Base-by-base conservation (phyloP, 306 rosid genomes). In the Boehmeria nivea region DNA sequence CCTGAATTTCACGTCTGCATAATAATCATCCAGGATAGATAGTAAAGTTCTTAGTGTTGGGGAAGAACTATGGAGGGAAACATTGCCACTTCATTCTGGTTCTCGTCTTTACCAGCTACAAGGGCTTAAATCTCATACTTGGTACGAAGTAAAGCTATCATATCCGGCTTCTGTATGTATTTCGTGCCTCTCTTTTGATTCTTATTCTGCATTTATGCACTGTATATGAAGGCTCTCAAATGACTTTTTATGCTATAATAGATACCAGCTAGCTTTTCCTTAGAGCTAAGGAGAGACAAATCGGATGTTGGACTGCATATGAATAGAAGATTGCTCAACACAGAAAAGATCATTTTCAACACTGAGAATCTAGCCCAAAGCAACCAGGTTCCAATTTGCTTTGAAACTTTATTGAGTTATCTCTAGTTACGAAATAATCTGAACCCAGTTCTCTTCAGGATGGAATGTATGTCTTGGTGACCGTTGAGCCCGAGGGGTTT, bases 141-240 rank as follows among this genome's bases (percentile, higher is more conserved):
- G 87, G 95, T 91, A 87, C 55, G 98, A 91, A 87, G 98, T 84
- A 86, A 86, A 86, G 94, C 87, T 91, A 82, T 91, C 96, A 53
- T 84, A 84, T 66, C 98, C 99, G n/a, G 89, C 96, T 68, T 80
- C 95, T 62, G 98, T 91, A 87, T 74, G 94, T 80, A 65, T 69
- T 63, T 59, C 59, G 22, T 19, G 68, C 68, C 68, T 69, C 73
- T 17, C 40, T 8, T 19, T 57, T 3, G 3, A 20, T 39, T 21
- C 25, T 13, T 26, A 14, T 20, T 20, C 17, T 7, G 6, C 25
- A 9, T 33, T 49, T 39, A 4, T 33, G 19, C 37, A 68, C 44
- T 39, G 38, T 73, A n/a, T 60, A 64, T 69, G 14, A 70, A 62
- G 57, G 64, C 58, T 64, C 59, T 58, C 31, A 65, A 67, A 73